A percentile compares a stretch with the other conserved stretches of the same genome.
phyloP scores from a whole-genome alignment of 805 yeast species.

The Clavispora phyllophila region DNA sequence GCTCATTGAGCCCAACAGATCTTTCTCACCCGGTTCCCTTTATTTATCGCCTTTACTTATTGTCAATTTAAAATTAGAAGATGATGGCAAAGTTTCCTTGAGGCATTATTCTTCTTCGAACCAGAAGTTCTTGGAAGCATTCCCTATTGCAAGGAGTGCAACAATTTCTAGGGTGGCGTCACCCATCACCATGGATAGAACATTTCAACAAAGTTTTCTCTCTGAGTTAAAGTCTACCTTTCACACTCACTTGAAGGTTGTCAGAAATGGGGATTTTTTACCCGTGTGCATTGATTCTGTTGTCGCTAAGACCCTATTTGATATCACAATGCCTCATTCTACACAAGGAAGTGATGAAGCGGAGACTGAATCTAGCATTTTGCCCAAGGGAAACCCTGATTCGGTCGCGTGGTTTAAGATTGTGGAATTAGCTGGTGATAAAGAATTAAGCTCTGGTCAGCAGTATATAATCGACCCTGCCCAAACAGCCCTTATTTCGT shows the following conservation, averaged over 20 bases:
- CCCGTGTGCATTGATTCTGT: slow-evolving; percentile 74
- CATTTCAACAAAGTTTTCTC: slow-evolving; percentile 56
- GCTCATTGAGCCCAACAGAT: slow-evolving; percentile 56
- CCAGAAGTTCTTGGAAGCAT: slow-evolving; percentile 19
- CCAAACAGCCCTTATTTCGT: slow-evolving; percentile 63
- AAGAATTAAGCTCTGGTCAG: slow-evolving; percentile 22
- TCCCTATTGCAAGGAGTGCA: slow-evolving; percentile 56
- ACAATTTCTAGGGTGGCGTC: slow-evolving; percentile 65
- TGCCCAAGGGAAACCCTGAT: slow-evolving; percentile 63
- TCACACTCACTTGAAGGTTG: slow-evolving; percentile 51
- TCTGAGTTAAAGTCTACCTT: slow-evolving; percentile 59
- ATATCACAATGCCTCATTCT: slow-evolving; percentile 1
- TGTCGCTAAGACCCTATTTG: slow-evolving; percentile 52
- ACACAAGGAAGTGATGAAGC: slow-evolving; percentile 20
- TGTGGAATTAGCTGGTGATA: slow-evolving; percentile 42
- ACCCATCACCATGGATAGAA: slow-evolving; percentile 60
- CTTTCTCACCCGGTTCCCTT: slow-evolving; percentile 32
- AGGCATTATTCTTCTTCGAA: slow-evolving; percentile 11
- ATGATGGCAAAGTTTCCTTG: slow-evolving; percentile 13
- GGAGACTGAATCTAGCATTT: slow-evolving; percentile 20
- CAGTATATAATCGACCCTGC: slow-evolving; percentile 57
- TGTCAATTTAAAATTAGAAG: slow-evolving; percentile 42
- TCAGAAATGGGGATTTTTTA: slow-evolving; percentile 61
- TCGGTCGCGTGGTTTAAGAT: slow-evolving; percentile 83
- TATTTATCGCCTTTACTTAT: slow-evolving; percentile 62